Base-by-base conservation (phyloP, 1,139 yeast species). In the Saccharomyces hybrid region DNA sequence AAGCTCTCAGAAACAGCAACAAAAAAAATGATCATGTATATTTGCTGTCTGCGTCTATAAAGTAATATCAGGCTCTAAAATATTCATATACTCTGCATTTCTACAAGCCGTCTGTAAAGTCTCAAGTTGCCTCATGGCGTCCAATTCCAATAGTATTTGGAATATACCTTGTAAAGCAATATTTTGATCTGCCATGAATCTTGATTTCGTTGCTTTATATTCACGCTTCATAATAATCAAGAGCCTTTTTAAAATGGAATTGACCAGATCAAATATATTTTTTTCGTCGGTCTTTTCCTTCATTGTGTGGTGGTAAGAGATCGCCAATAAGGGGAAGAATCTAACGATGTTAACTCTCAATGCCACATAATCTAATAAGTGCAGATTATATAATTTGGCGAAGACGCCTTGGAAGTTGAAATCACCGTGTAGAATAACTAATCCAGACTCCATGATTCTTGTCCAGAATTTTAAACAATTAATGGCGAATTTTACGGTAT, bases 321-420 rank as follows among this genome's bases (percentile, higher is more conserved):
- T 48, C 5, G 57, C 57, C 7, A 66, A 51, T 29, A 53, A 55
- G 2, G 70, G 64, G 16, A 66, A 49, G 9, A 64, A 48, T 28
- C 53, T 57, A 5, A 65, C 38, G 2, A 61, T 52, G 7, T 57
- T 49, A 3, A 53, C 42, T 38, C 54, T 61, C 12, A 68, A 31
- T 12, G 52, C 16, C 4, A 47, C 48, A 38, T 55, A 57, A 14
- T 58, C 58, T 12, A 64, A 14, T 12, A 68, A 54, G 59, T 82
- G 85, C 44, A 83, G 64, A 63, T 84, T 84, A 68, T 78, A 81
- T n/a, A 80, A 67, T 55, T 83, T 74, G 1, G 80, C 75, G 60
- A 71, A 83, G 2, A 83, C 65, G 0, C 77, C 74, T 26, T 72
- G 65, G 48, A 73, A 68, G 49, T 73, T 73, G 56, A 78, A 78